Evolutionary conservation across 768 basidiomycete genomes (phyloP).

Genomic region (Suillus ampliporus): DNA sequence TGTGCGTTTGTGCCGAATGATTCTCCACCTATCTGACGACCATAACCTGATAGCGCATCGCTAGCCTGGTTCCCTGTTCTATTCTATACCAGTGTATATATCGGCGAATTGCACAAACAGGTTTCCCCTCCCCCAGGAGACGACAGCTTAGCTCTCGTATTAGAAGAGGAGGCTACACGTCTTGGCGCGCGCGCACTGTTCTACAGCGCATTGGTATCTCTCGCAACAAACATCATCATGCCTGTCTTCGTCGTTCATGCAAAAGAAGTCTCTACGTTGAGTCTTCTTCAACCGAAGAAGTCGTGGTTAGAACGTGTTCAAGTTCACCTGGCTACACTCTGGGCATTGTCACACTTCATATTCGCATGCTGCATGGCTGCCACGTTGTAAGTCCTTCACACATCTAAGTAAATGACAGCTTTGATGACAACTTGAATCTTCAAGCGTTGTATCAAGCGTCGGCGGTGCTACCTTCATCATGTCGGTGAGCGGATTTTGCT

Average conservation of each 20-base stretch:
- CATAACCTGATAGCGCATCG: slow-evolving; percentile 59
- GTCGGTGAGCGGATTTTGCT: slow-evolving; percentile 85
- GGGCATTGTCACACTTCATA: slow-evolving; percentile 78
- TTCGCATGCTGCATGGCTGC: slow-evolving; percentile 81
- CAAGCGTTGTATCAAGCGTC: slow-evolving; percentile 75
- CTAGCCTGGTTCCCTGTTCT: slow-evolving; percentile 93
- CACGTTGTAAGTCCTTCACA: slow-evolving; percentile 69
- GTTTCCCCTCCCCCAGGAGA: slow-evolving; percentile 40
- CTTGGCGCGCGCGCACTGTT: slow-evolving; percentile 87
- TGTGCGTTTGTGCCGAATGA: slow-evolving; percentile 51
- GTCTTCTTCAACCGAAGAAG: slow-evolving; percentile 25
- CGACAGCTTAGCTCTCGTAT: slow-evolving; percentile 35
- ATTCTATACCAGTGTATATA: slow-evolving; percentile 87
- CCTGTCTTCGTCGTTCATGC: slow-evolving; percentile 62
- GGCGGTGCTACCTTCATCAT: slow-evolving; percentile 76
- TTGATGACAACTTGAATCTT: background rate
- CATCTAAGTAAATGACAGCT: slow-evolving; percentile 13
- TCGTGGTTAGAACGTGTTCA: slow-evolving; percentile 50
- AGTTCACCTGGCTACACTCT: slow-evolving; percentile 70
- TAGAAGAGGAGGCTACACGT: slow-evolving; percentile 76
- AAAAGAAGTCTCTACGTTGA: slow-evolving; percentile 13
- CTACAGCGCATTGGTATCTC: slow-evolving; percentile 71
- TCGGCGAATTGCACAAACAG: slow-evolving; percentile 84
- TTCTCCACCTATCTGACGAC: slow-evolving; percentile 4
- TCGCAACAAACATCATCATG: slow-evolving; percentile 69